phyloP scores from a whole-genome alignment of 2,329 filamentous ascomycete genomes.

The Talaromyces rugulosus region DNA sequence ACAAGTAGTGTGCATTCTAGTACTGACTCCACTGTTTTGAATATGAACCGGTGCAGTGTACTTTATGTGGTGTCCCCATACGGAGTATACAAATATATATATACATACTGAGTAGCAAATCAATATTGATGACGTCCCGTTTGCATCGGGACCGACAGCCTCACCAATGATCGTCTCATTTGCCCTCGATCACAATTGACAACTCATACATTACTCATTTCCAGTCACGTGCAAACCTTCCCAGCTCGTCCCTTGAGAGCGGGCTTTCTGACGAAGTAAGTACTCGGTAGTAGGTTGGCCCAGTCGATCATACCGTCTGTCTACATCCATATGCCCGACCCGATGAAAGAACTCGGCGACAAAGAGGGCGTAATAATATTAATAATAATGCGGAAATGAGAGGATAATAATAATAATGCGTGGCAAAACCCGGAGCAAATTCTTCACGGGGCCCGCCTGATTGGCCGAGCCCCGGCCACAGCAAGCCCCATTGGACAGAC shows the following conservation, averaged over 20 bases:
- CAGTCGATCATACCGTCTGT: too few relatives aligned
- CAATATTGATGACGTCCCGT: neutral
- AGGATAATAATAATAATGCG: neutral
- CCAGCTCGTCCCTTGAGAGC: neutral
- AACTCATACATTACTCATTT: neutral
- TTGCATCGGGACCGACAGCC: neutral
- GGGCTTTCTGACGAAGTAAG: too few relatives aligned
- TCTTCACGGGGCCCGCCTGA: neutral
- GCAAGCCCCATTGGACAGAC: neutral
- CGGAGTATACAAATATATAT: too few relatives aligned
- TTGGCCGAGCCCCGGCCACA: neutral
- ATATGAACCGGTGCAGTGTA: too few relatives aligned
- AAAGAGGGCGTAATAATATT: neutral
- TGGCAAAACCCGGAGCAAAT: neutral
- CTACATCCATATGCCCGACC: too few relatives aligned
- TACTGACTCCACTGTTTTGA: too few relatives aligned
- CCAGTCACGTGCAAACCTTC: neutral
- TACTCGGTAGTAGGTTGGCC: too few relatives aligned
- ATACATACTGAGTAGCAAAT: neutral
- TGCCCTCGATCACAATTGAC: neutral
- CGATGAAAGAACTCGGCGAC: neutral
- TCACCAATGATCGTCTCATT: neutral
- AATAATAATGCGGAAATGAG: too few relatives aligned
- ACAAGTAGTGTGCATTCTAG: too few relatives aligned
- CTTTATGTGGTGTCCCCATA: too few relatives aligned